These are phyloP conservation scores for Globisporangium acanthophoron DNA, from an alignment of 352 stramenopile genomes.

Conservation along the genomic window DNA sequence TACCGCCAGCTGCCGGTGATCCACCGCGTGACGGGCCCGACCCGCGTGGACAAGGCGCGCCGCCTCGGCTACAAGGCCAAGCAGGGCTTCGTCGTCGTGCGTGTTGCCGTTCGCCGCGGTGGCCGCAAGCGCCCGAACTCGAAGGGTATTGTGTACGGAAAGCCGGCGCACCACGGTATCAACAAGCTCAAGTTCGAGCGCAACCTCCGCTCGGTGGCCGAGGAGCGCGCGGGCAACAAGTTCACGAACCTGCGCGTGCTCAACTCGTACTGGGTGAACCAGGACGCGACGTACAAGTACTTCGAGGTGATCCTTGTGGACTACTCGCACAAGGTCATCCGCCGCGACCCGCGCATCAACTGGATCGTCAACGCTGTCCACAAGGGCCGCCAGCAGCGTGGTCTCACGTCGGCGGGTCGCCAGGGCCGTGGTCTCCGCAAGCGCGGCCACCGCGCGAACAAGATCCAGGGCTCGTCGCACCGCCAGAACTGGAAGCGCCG, in stretches of 20 bases:
- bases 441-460: constrained; percentile 98
- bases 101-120: constrained; percentile 96
- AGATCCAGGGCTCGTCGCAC: constrained; percentile 97
- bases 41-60: constrained; percentile 99
- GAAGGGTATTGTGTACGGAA: constrained; percentile 99
- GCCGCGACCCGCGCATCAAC: constrained; percentile 99
- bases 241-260: constrained; percentile 98
- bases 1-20: constrained; percentile 99
- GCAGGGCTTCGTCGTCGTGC: constrained; percentile 98
- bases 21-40: constrained; percentile 91
- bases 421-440: constrained; percentile 97
- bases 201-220: constrained; percentile 97
- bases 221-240: constrained; percentile 97
- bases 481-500: constrained; percentile 97
- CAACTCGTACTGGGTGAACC: constrained; percentile 99
- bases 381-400: constrained; percentile 99
- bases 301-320: constrained; percentile 99
- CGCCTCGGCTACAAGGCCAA: constrained; percentile 99
- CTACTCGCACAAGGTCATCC: constrained; percentile 96
- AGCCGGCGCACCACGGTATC: constrained; percentile 99
- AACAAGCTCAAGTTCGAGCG: constrained; percentile 99
- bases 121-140: constrained; percentile 99
- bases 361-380: constrained; percentile 99
- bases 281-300: constrained; percentile 99
- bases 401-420: constrained; percentile 97